Evolutionary conservation across 768 basidiomycete genomes (phyloP), one percentile per base, ranked within the genome.

Genomic region (Phlebiopsis flavidoalba): DNA sequence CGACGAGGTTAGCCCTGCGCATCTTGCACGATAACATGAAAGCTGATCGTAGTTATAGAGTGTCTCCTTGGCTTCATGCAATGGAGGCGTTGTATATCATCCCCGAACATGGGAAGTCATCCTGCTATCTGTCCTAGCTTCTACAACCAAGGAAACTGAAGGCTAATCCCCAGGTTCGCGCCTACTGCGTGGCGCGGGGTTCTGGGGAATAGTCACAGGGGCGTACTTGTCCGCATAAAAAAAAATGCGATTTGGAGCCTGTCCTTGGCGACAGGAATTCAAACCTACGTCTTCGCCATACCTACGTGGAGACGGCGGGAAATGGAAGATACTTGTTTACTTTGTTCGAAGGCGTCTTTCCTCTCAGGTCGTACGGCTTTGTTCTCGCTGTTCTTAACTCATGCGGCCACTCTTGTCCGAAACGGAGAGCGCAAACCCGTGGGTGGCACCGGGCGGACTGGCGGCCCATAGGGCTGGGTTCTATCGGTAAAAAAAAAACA

Each of bases 131-230:
- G 2, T 84, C 81, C 0, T 88, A 87, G n/a, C 66, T 88, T 80
- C 66, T 87, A 86, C 70, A n/a, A 86, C 82, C 11, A 83, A 80
- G 64, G n/a, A n/a, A 74, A 65, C 15, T n/a, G 83, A 85, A 70
- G n/a, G n/a, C 72, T 87, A n/a, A n/a, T 0, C 84, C 87, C 3
- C n/a, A n/a, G n/a, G 77, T 87, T n/a, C n/a, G 52, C 80, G 88
- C n/a, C 75, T 89, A n/a, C n/a, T n/a, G n/a, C n/a, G n/a, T n/a
- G n/a, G n/a, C 8, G 86, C 85, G 1, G 83, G 79, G 65, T 88
- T 89, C 76, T 90, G 86, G 86, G 76, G n/a, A n/a, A n/a, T 82
- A n/a, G 36, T 83, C 83, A 81, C 69, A n/a, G n/a, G n/a, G n/a
- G n/a, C n/a, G n/a, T 83, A 87, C 58, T 60, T 79, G 4, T 75